phyloP scores from a whole-genome alignment of 345 rosid species.

The Euphorbia peplus region DNA sequence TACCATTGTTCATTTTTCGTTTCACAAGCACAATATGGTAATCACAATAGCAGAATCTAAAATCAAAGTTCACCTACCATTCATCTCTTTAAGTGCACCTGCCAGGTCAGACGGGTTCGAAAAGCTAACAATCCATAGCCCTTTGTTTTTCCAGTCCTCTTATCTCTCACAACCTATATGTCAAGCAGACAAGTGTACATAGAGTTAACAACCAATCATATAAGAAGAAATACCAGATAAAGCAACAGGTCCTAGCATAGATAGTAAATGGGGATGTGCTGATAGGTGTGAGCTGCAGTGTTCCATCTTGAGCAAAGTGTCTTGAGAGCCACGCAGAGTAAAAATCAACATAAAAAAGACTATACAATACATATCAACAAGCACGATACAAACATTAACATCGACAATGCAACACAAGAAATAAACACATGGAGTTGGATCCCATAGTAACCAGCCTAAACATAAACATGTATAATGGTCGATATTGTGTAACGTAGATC shows the following conservation, averaged over 20 bases:
- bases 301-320: neutral
- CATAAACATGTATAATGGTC: neutral
- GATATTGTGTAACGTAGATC: neutral
- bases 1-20: neutral
- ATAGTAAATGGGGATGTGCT: neutral
- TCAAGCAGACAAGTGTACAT: neutral
- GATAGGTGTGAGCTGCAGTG: neutral
- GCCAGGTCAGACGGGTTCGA: slow-evolving; percentile 81
- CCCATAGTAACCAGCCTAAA: neutral
- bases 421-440: neutral
- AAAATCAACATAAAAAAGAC: neutral
- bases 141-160: slow-evolving; percentile 95
- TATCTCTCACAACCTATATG: slow-evolving; percentile 87
- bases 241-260: neutral
- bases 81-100: slow-evolving; percentile 92
- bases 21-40: neutral
- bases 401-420: neutral
- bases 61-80: slow-evolving; percentile 47
- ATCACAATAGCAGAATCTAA: neutral
- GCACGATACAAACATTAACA: neutral
- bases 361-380: neutral
- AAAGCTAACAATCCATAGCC: slow-evolving; percentile 98
- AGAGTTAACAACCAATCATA: neutral
- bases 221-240: neutral
- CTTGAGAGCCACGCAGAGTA: neutral